A percentile compares a stretch with the other conserved stretches of the same genome.
Conservation (phyloP, 2,329 filamentous ascomycete genomes). For the Scytalidium lignicola region DNA sequence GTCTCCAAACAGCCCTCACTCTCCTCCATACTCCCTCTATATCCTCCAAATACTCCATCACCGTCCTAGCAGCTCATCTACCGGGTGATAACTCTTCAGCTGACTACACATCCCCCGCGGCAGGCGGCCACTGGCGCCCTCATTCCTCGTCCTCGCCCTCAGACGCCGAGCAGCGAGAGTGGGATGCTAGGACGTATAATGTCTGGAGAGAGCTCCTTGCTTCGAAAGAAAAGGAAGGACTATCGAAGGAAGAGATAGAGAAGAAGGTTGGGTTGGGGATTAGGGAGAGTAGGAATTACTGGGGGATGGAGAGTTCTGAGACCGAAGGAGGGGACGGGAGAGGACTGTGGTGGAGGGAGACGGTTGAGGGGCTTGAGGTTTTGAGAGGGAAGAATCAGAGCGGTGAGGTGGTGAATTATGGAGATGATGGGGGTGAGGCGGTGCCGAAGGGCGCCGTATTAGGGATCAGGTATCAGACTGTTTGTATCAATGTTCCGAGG, state of each 20-base stretch:
- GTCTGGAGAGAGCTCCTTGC: conserved; percentile 32
- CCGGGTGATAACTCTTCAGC: conserved; percentile 30
- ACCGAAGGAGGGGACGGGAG: conserved; percentile 3
- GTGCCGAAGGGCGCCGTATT: conserved; percentile 4
- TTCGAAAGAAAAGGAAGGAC: conserved; percentile 7
- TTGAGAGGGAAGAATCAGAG: background rate
- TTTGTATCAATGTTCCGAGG: conserved; percentile 13
- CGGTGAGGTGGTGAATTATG: background rate
- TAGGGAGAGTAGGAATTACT: conserved; percentile 4
- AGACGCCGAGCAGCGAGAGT: conserved; percentile 28
- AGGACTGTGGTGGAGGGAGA: conserved; percentile 12
- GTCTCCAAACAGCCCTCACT: conserved; percentile 38
- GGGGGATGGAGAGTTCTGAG: conserved; percentile 6
- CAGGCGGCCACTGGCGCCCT: conserved; percentile 42
- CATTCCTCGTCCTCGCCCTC: conserved; percentile 29
- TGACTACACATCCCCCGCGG: conserved; percentile 28
- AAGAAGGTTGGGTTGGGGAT: conserved; percentile 18
- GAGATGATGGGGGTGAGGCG: background rate
- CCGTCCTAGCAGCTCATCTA: conserved; percentile 36
- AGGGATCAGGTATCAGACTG: conserved; percentile 9
- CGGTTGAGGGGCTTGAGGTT: conserved; percentile 7
- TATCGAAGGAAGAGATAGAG: conserved; percentile 18
- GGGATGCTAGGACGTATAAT: conserved; percentile 38
- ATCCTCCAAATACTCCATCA: conserved; percentile 32
- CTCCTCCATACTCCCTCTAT: conserved; percentile 34